Evolutionary conservation across 495 filamentous ascomycete species (phyloP).

Genomic region (Aspergillus cavernicola): DNA sequence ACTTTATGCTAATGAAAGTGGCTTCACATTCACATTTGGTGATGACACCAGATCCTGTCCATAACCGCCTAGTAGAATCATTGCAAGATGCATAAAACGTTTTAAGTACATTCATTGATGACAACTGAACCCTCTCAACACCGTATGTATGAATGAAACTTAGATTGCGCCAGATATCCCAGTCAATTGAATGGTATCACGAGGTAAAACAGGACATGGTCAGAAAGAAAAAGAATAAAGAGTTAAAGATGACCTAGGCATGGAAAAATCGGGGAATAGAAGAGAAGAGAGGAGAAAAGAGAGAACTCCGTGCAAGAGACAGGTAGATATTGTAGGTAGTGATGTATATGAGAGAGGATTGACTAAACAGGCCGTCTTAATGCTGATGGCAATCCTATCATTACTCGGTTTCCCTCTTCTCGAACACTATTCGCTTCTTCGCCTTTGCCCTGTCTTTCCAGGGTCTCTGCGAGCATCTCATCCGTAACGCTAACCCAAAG

Average conservation of each 20-base stretch:
- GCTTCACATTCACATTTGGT: too few relatives aligned
- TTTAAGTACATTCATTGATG: not conserved
- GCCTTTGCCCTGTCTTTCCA: conserved; percentile 65
- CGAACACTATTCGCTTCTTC: conserved; percentile 54
- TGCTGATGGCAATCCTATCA: conserved; percentile 40
- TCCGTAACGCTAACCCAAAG: conserved; percentile 86
- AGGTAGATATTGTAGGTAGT: not conserved
- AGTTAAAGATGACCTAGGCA: conserved; percentile 11
- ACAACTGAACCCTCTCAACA: too few relatives aligned
- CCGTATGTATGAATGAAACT: not conserved
- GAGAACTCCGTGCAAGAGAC: not conserved
- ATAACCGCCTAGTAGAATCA: too few relatives aligned
- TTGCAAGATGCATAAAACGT: not conserved
- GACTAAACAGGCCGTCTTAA: conserved; percentile 31
- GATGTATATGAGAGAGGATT: too few relatives aligned
- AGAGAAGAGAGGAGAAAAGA: conserved; percentile 10
- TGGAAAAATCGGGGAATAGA: conserved; percentile 11
- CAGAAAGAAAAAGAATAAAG: conserved; percentile 6
- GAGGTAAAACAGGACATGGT: not conserved
- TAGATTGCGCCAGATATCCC: conserved; percentile 8
- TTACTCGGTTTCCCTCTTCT: conserved; percentile 42
- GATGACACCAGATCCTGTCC: too few relatives aligned
- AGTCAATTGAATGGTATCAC: conserved; percentile 32
- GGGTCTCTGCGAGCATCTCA: conserved; percentile 71
- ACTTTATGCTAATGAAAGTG: too few relatives aligned